Base-by-base conservation (phyloP, 164 flowering plant genomes). In the Echeveria elegans region DNA sequence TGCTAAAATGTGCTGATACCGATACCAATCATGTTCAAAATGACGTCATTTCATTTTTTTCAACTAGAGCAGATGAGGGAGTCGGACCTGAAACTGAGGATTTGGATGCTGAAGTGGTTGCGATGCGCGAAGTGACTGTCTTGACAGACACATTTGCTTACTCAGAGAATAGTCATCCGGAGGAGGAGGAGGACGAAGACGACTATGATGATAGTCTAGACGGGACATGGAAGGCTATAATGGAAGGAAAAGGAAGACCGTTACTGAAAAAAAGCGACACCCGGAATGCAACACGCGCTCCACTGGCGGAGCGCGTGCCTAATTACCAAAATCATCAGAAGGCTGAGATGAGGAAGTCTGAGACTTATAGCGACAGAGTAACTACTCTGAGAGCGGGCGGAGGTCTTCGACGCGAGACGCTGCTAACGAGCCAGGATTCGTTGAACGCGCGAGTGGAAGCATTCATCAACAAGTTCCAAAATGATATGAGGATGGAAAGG, bases 401-500 rank as follows among this genome's bases (percentile, higher is more conserved):
- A 28, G 67, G 56, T 14, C 47, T 67, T 21, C n/a, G 69, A 36
- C 74, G 69, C 61, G 73, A 71, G 71, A 76, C 76, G 40, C 48
- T 65, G 52, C 69, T 74, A 18, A 40, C 73, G 74, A 74, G 76
- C 58, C 76, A 64, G 8, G 85, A 79, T 23, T 80, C 79, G 75
- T 63, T 81, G 73, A 72, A 77, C 26, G 60, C 19, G 45, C 66
- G 71, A 67, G 79, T 73, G 1, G 85, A 81, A 47, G 82, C 68
- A 28, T 81, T 81, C 58, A 81, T 81, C 28, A 70, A 64, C 37
- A 78, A 77, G 66, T 62, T 73, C 29, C 74, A 75, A 21, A 28
- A 64, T 14, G 67, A 81, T 10, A 78, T 81, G 76, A 72, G 76
- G 69, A 11, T 81, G 60, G 77, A 81, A 73, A 68, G 81, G 71